Percentiles rank a stretch among this genome's conserved stretches.
Conservation (phyloP, 345 rosid genomes). For the Geranium brycei region DNA sequence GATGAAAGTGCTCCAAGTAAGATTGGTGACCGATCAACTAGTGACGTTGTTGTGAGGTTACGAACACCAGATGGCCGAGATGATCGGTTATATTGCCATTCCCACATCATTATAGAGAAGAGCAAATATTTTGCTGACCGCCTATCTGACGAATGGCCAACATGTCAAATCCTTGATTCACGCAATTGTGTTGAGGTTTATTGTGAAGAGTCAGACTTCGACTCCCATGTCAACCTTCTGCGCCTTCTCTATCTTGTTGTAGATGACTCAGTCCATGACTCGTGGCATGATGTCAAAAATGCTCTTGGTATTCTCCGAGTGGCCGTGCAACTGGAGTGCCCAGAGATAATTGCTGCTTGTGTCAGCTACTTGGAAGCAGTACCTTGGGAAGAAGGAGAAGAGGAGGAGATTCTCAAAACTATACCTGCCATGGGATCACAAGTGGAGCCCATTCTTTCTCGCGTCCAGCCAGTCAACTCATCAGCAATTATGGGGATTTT, state of each 20-base stretch:
- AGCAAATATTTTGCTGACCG: slow-evolving; percentile 77
- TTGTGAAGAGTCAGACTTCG: slow-evolving; percentile 63
- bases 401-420: slow-evolving; percentile 65
- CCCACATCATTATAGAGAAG: slow-evolving; percentile 46
- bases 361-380: slow-evolving; percentile 84
- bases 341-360: slow-evolving; percentile 48
- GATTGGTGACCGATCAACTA: slow-evolving; percentile 63
- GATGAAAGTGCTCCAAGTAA: slow-evolving; percentile 26
- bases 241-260: slow-evolving; percentile 51
- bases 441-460: slow-evolving; percentile 63
- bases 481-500: slow-evolving; percentile 43
- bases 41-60: slow-evolving; percentile 81
- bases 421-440: slow-evolving; percentile 52
- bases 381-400: slow-evolving; percentile 92
- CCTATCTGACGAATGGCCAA: slow-evolving; percentile 87
- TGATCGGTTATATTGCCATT: slow-evolving; percentile 81
- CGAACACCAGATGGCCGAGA: slow-evolving; percentile 72
- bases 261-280: slow-evolving; percentile 37
- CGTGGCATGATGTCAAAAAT: slow-evolving; percentile 63
- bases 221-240: slow-evolving; percentile 60
- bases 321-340: slow-evolving; percentile 56
- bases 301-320: slow-evolving; percentile 71
- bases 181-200: slow-evolving; percentile 76
- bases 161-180: slow-evolving; percentile 84
- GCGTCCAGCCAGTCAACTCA: slow-evolving; percentile 60